A percentile compares a stretch with the other conserved stretches of the same genome.
Evolutionary conservation across 1,139 yeast species (phyloP).

Genomic region (Groenewaldozyma sp.): DNA sequence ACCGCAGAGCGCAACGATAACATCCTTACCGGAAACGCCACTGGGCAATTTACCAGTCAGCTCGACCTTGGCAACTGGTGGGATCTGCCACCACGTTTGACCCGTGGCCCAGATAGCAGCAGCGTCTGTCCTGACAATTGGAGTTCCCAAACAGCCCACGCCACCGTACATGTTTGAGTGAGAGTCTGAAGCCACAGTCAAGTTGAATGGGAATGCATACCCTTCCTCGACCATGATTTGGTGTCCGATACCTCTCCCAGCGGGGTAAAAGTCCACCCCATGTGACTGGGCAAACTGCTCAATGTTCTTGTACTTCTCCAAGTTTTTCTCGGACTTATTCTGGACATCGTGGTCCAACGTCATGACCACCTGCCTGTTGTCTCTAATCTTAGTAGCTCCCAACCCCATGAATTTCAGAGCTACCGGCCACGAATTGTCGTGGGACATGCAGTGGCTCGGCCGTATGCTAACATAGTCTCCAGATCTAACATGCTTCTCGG

Average conservation of each 20-base stretch:
- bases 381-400: slow-evolving; percentile 76
- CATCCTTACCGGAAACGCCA: slow-evolving; percentile 94
- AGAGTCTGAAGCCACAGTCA: slow-evolving; percentile 95
- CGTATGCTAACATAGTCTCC: slow-evolving; percentile 94
- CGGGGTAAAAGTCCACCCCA: slow-evolving; percentile 96
- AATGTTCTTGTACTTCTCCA: slow-evolving; percentile 79
- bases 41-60: slow-evolving; percentile 69
- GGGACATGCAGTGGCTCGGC: slow-evolving; percentile 98
- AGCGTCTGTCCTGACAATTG: slow-evolving; percentile 96
- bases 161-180: slow-evolving; percentile 99
- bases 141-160: slow-evolving; percentile 90
- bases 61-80: slow-evolving; percentile 95
- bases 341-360: slow-evolving; percentile 98
- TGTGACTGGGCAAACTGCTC: slow-evolving; percentile 81
- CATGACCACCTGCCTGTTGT: slow-evolving; percentile 85
- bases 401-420: slow-evolving; percentile 93
- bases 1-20: slow-evolving; percentile 93
- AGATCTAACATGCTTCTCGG: slow-evolving; percentile 61
- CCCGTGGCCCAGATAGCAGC: slow-evolving; percentile 99
- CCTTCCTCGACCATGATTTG: slow-evolving; percentile 99
- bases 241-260: slow-evolving; percentile 98
- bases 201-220: slow-evolving; percentile 87
- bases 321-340: slow-evolving; percentile 77
- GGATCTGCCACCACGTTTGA: slow-evolving; percentile 99
- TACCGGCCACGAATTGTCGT: slow-evolving; percentile 98